Conservation (phyloP, 345 rosid genomes). For the Punica granatum region DNA sequence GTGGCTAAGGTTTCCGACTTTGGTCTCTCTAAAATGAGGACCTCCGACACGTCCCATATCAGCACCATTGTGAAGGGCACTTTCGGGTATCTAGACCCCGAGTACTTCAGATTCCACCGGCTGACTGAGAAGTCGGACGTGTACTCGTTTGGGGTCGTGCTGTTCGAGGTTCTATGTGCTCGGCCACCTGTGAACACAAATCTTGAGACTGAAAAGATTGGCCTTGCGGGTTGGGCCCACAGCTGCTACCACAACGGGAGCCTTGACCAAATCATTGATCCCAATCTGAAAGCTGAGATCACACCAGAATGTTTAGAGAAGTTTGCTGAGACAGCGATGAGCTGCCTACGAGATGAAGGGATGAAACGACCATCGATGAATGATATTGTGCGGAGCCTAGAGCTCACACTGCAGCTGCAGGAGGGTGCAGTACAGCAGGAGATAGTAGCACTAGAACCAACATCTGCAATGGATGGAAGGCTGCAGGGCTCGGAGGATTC, state of each 20-base stretch:
- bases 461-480: not conserved
- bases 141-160: conserved; percentile 60
- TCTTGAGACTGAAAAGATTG: conserved; percentile 20
- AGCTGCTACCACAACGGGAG: conserved; percentile 17
- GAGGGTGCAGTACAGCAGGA: conserved; percentile 4
- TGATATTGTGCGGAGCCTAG: conserved; percentile 30
- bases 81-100: conserved; percentile 27
- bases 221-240: conserved; percentile 36
- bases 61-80: conserved; percentile 35
- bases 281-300: conserved; percentile 22
- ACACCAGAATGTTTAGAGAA: conserved; percentile 29
- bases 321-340: conserved; percentile 31
- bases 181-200: conserved; percentile 25
- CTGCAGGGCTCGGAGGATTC: not conserved
- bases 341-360: conserved; percentile 31
- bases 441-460: not conserved
- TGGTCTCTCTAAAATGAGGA: not conserved
- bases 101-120: conserved; percentile 41
- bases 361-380: conserved; percentile 29
- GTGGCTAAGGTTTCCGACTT: conserved; percentile 33
- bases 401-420: conserved; percentile 28
- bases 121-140: conserved; percentile 64
- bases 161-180: conserved; percentile 49
- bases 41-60: conserved; percentile 19
- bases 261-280: conserved; percentile 33